Conservation (phyloP, 2,329 filamentous ascomycete genomes). For the Aspergillus calidoustus region DNA sequence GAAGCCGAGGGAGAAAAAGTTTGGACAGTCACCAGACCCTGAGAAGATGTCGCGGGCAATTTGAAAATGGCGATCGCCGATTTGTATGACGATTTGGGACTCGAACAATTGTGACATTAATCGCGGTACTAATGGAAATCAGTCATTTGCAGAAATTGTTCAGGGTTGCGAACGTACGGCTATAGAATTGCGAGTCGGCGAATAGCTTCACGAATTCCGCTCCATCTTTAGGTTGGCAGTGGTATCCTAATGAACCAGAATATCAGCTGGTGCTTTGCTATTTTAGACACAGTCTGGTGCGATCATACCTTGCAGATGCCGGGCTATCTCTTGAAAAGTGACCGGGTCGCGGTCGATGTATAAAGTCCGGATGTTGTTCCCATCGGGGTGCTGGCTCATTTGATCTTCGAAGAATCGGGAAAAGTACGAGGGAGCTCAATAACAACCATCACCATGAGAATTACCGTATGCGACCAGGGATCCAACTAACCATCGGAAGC, state of each 20-base stretch:
- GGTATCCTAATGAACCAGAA: slow-evolving; percentile 64
- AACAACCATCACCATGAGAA: slow-evolving; percentile 10
- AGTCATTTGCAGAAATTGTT: neutral
- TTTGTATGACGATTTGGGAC: slow-evolving; percentile 83
- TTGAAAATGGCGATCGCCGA: slow-evolving; percentile 84
- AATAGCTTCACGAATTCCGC: slow-evolving; percentile 90
- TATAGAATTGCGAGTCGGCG: slow-evolving; percentile 95
- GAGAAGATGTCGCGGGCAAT: slow-evolving; percentile 88
- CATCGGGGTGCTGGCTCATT: slow-evolving; percentile 65
- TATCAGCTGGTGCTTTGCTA: neutral
- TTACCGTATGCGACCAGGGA: neutral
- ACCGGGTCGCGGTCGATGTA: slow-evolving; percentile 93
- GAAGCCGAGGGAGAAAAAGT: slow-evolving; percentile 93
- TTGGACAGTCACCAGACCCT: slow-evolving; percentile 85
- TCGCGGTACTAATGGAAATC: slow-evolving; percentile 70
- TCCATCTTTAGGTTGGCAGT: slow-evolving; percentile 79
- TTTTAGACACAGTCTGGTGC: neutral
- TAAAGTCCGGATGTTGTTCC: slow-evolving; percentile 71
- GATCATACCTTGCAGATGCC: slow-evolving; percentile 75
- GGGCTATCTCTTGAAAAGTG: slow-evolving; percentile 86
- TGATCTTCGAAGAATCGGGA: slow-evolving; percentile 91
- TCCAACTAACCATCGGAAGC: slow-evolving; percentile 69
- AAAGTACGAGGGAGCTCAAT: slow-evolving; percentile 88
- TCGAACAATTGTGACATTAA: slow-evolving; percentile 90
- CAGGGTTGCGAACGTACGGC: slow-evolving; percentile 56